A percentile compares a stretch with the other conserved stretches of the same genome.
phyloP scores from a whole-genome alignment of 768 basidiomycete species.

The Lactarius tabidus region DNA sequence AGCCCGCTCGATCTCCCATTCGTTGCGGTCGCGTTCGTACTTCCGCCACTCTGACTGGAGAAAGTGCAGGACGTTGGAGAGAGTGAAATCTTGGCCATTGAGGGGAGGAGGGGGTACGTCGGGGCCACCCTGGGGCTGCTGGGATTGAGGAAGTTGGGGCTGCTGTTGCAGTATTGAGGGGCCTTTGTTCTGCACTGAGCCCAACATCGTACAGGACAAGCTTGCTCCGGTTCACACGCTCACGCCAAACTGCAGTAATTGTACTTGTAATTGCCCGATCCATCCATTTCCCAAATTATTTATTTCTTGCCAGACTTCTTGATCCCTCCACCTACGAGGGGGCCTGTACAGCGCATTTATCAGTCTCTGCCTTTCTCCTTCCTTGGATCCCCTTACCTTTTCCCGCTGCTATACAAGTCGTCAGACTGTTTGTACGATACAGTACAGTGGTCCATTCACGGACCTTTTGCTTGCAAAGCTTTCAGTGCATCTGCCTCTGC shows the following conservation, averaged over 20 bases:
- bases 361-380: constrained; percentile 17
- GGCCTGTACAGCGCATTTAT: constrained; percentile 40
- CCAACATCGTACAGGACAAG: constrained; percentile 54
- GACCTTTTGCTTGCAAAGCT: constrained; percentile 69
- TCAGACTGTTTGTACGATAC: neutral
- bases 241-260: neutral
- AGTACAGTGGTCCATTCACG: constrained; percentile 24
- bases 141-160: constrained; percentile 47
- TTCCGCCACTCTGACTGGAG: constrained; percentile 97
- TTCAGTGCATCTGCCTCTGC: constrained; percentile 70
- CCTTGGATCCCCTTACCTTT: constrained; percentile 43
- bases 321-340: constrained; percentile 65
- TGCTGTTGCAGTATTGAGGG: constrained; percentile 48
- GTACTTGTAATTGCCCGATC: neutral
- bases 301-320: constrained; percentile 87
- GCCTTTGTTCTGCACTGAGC: constrained; percentile 50
- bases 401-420: constrained; percentile 47
- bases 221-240: neutral
- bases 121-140: constrained; percentile 47
- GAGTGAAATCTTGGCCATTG: constrained; percentile 88
- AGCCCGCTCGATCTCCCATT: constrained; percentile 99
- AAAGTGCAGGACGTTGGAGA: constrained; percentile 94
- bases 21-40: constrained; percentile 97
- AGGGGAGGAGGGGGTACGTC: constrained; percentile 71
- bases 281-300: constrained; percentile 9